A percentile compares a stretch with the other conserved stretches of the same genome.
Evolutionary conservation across 164 flowering plant genomes (phyloP).

Genomic region (Stephania yunnanensis): DNA sequence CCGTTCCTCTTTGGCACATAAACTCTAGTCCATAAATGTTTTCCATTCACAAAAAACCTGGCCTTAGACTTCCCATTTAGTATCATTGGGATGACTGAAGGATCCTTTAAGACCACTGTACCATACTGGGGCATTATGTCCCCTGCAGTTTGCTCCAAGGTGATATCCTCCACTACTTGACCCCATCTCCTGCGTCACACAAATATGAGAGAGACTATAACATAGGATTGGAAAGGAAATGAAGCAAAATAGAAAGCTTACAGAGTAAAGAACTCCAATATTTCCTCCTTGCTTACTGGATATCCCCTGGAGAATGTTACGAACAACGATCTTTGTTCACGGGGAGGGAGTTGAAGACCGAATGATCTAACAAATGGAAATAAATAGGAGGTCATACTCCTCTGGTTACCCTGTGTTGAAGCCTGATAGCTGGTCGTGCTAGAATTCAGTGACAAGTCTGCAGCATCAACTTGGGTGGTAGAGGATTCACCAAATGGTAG

Average conservation of each 20-base stretch:
- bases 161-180: not conserved
- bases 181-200: not conserved
- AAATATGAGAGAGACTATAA: not conserved
- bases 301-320: not conserved
- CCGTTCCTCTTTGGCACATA: not conserved
- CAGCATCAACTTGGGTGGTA: not conserved
- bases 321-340: constrained; percentile 1
- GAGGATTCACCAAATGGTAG: not conserved
- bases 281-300: not conserved
- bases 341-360: not conserved
- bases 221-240: not conserved
- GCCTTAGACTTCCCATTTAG: not conserved
- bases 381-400: not conserved
- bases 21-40: not conserved
- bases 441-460: not conserved
- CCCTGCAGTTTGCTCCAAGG: not conserved
- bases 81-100: not conserved
- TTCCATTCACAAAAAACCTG: not conserved
- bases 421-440: not conserved
- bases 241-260: not conserved
- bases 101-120: not conserved
- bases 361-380: not conserved
- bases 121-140: not conserved
- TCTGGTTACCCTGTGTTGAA: not conserved
- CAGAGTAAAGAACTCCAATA: not conserved